Evolutionary conservation across 2,329 filamentous ascomycete genomes (phyloP), one percentile per base, ranked within the genome.

Genomic region (Neoascochyta sp.): DNA sequence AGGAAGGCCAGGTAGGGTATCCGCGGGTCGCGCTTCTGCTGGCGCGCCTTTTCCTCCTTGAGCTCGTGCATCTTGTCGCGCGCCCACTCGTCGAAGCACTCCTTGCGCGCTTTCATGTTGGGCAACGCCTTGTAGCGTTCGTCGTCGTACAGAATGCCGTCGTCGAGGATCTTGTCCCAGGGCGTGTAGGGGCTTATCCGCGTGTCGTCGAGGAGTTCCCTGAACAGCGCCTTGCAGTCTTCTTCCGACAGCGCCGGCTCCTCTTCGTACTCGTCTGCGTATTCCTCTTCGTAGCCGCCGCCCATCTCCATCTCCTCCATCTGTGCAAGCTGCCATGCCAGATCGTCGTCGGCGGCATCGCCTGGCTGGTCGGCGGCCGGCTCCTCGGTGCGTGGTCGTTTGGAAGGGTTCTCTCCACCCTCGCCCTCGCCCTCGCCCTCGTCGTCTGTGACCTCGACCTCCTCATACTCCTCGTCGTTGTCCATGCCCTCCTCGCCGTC

Each of bases 271-370:
- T 84, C 36, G 10, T 41, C 41, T 2, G 49, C 47, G 69, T 78
- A 83, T 47, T 88, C 83, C 26, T 84, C 80, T 70, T 78, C 83
- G 16, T 63, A 66, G 9, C 67, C 68, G 21, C 67, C 63, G 35
- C 81, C 83, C 54, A 87, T 87, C 52, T 88, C 83, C 28, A 80
- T 85, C 21, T 87, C 85, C 31, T 84, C 87, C 86, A 95, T 94
- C 15, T 85, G 81, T 30, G 86, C 85, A 9, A 98, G 71, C 55
- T 98, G 92, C 56, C 82, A 89, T 19, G 86, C 89, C 49, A 98
- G 93, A 54, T 98, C 92, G 30, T 89, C 90, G 60, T 96, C 92
- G 33, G 84, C 86, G 52, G 95, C 94, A 51, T 95, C 90, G 6
- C 92, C 66, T 0, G 71, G 66, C 24, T 67, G 63, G 9, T 73